Percentiles rank a stretch among this genome's conserved stretches.
phyloP scores from a whole-genome alignment of 2,329 filamentous ascomycete species.

The Scedosporium dehoogii region DNA sequence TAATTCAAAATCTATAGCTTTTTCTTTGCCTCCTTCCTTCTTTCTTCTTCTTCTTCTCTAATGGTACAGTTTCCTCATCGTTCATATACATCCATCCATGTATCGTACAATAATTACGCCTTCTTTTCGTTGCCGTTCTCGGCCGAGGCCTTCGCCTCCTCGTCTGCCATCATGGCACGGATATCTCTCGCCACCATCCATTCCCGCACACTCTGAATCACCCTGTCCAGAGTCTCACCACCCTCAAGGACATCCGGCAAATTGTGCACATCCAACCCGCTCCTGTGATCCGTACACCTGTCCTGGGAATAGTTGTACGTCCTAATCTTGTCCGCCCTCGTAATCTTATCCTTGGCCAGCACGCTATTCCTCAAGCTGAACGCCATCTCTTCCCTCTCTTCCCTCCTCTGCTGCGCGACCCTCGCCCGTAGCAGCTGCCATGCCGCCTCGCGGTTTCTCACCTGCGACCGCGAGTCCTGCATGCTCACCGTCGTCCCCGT shows the following conservation, averaged over 20 bases:
- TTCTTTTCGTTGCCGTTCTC: slow-evolving; percentile 6
- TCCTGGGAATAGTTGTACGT: slow-evolving; percentile 76
- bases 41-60: neutral
- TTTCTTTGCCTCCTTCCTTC: neutral
- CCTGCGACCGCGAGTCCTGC: slow-evolving; percentile 87
- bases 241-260: slow-evolving; percentile 72
- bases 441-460: slow-evolving; percentile 76
- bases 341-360: slow-evolving; percentile 70
- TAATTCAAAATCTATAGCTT: too few species aligned
- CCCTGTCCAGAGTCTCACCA: slow-evolving; percentile 55
- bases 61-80: neutral
- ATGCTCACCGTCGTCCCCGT: slow-evolving; percentile 81
- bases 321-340: slow-evolving; percentile 84
- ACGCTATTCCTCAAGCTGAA: slow-evolving; percentile 66
- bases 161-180: slow-evolving; percentile 56
- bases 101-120: slow-evolving; percentile 9
- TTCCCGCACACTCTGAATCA: slow-evolving; percentile 68
- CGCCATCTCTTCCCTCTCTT: slow-evolving; percentile 75
- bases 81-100: neutral
- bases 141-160: slow-evolving; percentile 29
- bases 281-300: slow-evolving; percentile 81
- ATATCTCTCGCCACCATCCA: slow-evolving; percentile 73
- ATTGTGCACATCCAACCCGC: slow-evolving; percentile 69
- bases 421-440: slow-evolving; percentile 78
- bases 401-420: slow-evolving; percentile 68